Evolutionary conservation across 495 filamentous ascomycete species (phyloP), one percentile per base, ranked within the genome.

Genomic region (Trichocladium uniseriatum): DNA sequence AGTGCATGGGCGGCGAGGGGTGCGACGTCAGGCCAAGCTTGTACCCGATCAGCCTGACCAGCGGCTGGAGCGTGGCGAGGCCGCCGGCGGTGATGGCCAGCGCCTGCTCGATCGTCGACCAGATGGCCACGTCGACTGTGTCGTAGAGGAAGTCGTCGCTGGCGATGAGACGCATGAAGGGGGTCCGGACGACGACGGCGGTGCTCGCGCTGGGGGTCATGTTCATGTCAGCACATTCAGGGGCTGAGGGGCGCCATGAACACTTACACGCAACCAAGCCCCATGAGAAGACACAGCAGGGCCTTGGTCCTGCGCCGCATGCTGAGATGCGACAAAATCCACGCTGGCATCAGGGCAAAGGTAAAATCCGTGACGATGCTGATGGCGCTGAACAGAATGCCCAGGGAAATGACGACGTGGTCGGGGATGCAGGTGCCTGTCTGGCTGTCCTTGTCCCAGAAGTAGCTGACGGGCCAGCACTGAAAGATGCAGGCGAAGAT

Each of bases 401-500:
- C 31, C 9, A 59, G n/a, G n/a, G n/a, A 45, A 15, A 54, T 55
- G 41, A 58, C 43, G 8, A 60, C 18, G 27, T 66, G 35, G 0
- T 19, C 2, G 18, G 24, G 29, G 19, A 68, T 45, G 58, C 68
- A 70, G 3, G n/a, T 43, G n/a, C 61, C 66, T 0, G 18, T 42
- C 11, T 42, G 32, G 11, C 16, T 31, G 20, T 40, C 42, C 14
- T 54, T 45, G 24, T 60, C 52, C 71, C 70, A 75, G 53, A 68
- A 72, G 48, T 55, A 60, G 11, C 50, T 42, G 16, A 66, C 51
- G 11, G 69, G 69, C 36, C 54, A 19, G 52, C 74, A 78, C 46
- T 76, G 71, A 22, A 76, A 60, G 38, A 70, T 36, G 52, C 66
- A 58, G 40, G 72, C 40, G 37, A 76, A 60, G 52, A 72, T 64